Percentiles rank a stretch among this genome's conserved stretches.
Conservation (phyloP, 148 eudicot genomes). For the Selenicereus undatus region DNA sequence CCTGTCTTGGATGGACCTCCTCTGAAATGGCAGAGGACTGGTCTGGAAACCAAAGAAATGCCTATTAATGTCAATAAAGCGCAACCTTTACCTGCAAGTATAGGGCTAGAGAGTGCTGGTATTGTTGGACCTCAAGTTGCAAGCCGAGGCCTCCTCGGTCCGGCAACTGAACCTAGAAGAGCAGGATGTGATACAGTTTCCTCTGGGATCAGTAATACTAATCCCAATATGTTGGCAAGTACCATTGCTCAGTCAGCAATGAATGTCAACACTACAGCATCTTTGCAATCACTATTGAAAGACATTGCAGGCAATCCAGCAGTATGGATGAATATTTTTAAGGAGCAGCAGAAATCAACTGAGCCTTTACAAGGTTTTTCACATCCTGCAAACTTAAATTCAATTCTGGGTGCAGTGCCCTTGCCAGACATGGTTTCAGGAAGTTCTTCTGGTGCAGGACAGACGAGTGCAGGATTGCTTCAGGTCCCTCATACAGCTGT, state of each 20-base stretch:
- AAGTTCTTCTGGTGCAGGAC: constrained; percentile 33
- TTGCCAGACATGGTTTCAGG: constrained; percentile 31
- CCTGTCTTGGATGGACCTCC: constrained; percentile 49
- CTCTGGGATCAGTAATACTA: constrained; percentile 25
- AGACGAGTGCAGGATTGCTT: constrained; percentile 37
- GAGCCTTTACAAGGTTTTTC: constrained; percentile 37
- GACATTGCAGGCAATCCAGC: constrained; percentile 67
- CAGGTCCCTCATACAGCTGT: constrained; percentile 46
- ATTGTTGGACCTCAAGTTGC: constrained; percentile 29
- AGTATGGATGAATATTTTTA: constrained; percentile 58
- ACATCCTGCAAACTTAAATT: constrained; percentile 32
- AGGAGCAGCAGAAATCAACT: constrained; percentile 55
- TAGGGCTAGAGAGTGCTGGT: constrained; percentile 39
- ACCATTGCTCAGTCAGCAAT: constrained; percentile 29
- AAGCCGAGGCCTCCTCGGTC: constrained; percentile 30
- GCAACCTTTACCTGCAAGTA: constrained; percentile 28
- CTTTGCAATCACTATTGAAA: constrained; percentile 69
- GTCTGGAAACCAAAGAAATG: constrained; percentile 22
- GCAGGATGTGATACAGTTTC: constrained; percentile 22
- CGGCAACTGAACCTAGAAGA: constrained; percentile 36
- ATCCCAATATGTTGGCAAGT: constrained; percentile 24
- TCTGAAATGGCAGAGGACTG: constrained; percentile 59
- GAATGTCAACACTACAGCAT: constrained; percentile 34
- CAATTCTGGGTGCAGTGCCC: constrained; percentile 41
- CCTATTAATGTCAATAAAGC: constrained; percentile 17